A percentile compares a stretch with the other conserved stretches of the same genome.
phyloP scores from a whole-genome alignment of 1,284 basidiomycete species.

The Abortiporus biennis region DNA sequence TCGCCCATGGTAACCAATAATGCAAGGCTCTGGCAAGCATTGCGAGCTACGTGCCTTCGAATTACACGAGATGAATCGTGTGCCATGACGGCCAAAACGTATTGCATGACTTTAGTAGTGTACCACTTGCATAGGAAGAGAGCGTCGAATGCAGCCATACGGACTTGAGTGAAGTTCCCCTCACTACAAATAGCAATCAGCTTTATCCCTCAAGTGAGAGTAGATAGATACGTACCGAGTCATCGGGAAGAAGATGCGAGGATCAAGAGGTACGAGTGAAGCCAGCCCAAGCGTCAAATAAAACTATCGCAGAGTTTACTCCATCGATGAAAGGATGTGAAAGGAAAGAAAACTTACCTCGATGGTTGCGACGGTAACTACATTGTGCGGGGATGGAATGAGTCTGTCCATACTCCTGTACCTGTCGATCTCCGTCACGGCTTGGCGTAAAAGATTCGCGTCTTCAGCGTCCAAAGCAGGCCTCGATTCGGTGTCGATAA shows the following conservation, averaged over 20 bases:
- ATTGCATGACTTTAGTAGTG: conserved; percentile 77
- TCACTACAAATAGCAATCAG: conserved; percentile 46
- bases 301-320: conserved; percentile 44
- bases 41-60: conserved; percentile 82
- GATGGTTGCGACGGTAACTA: conserved; percentile 85
- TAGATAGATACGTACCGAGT: conserved; percentile 61
- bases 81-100: conserved; percentile 86
- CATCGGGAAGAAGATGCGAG: conserved; percentile 80
- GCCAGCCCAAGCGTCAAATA: conserved; percentile 77
- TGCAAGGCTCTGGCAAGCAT: conserved; percentile 83
- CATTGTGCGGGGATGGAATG: conserved; percentile 93
- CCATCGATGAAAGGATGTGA: conserved; percentile 1
- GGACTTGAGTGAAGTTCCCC: conserved; percentile 89
- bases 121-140: conserved; percentile 91
- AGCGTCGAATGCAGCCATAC: conserved; percentile 90
- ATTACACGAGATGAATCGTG: conserved; percentile 82
- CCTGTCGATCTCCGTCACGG: conserved; percentile 78
- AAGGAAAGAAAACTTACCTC: conserved; percentile 51
- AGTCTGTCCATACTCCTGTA: conserved; percentile 93
- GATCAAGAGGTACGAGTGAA: conserved; percentile 77
- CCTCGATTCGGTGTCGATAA: conserved; percentile 61
- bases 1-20: conserved; percentile 88
- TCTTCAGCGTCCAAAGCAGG: conserved; percentile 63
- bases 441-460: conserved; percentile 61
- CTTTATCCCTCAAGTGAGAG: background rate